phyloP scores from a whole-genome alignment of 2,329 filamentous ascomycete genomes.

The Cercospora canescens region DNA sequence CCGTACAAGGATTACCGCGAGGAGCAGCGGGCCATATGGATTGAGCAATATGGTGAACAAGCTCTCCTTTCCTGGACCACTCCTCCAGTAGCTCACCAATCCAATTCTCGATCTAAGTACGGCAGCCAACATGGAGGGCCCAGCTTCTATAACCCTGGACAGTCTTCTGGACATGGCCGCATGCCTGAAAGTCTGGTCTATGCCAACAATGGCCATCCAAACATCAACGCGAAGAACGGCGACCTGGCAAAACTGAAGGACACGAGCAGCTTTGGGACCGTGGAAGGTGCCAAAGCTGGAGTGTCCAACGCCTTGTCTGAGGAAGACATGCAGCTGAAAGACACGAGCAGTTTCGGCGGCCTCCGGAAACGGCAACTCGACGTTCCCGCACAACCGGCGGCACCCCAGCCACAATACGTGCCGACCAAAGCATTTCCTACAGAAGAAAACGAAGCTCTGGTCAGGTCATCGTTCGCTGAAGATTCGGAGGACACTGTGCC shows the following conservation, averaged over 20 bases:
- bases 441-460: slow-evolving; percentile 1
- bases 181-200: slow-evolving; percentile 1
- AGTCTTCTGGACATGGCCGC: not conserved
- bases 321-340: not conserved
- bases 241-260: not conserved
- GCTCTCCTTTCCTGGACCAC: slow-evolving; percentile 15
- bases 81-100: not conserved
- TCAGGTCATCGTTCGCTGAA: not conserved
- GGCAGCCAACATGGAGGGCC: not conserved
- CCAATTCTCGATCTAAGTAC: not conserved
- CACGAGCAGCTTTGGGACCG: slow-evolving; percentile 3
- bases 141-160: not conserved
- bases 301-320: not conserved
- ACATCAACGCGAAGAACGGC: not conserved
- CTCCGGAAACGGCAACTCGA: slow-evolving; percentile 2
- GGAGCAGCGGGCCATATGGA: slow-evolving; percentile 21
- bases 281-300: not conserved
- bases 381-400: not conserved
- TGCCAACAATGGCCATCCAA: slow-evolving; percentile 5
- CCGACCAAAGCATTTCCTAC: slow-evolving; percentile 6
- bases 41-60: slow-evolving; percentile 20
- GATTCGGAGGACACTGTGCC: not conserved
- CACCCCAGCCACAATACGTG: not conserved
- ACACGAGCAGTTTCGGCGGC: slow-evolving; percentile 1
- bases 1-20: slow-evolving; percentile 29